These are phyloP conservation scores for Perkinsela sp. DNA, from an alignment of 208 protist species.

Conservation along the genomic window DNA sequence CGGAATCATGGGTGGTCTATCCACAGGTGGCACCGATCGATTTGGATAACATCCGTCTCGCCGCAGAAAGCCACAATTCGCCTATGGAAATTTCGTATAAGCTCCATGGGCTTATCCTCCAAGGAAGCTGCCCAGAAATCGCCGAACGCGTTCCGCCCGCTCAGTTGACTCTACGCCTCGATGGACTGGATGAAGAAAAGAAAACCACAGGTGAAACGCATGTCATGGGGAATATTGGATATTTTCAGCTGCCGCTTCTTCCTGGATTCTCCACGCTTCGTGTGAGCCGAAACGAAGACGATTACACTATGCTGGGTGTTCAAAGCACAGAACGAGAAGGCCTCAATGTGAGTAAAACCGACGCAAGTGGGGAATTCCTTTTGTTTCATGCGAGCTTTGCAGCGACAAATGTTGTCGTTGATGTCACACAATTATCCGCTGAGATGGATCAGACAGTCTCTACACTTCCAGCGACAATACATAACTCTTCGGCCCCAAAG, in stretches of 20 bases:
- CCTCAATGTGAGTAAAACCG: too few species aligned
- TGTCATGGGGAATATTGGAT: constrained; percentile 82
- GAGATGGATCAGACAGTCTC: constrained; percentile 1
- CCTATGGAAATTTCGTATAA: constrained; percentile 35
- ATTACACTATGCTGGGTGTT: constrained; percentile 5
- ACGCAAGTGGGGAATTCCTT: too few species aligned
- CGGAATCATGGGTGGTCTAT: constrained; percentile 60
- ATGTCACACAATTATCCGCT: neutral
- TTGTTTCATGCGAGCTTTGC: constrained; percentile 1
- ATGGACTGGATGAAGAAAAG: neutral
- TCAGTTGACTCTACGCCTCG: constrained; percentile 25
- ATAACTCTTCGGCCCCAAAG: constrained; percentile 6
- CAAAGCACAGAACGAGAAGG: too few species aligned
- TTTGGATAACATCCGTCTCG: constrained; percentile 82
- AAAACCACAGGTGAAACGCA: constrained; percentile 48
- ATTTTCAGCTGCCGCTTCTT: constrained; percentile 79
- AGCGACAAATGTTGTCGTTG: neutral
- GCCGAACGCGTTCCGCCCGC: constrained; percentile 17
- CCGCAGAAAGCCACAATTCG: constrained; percentile 8
- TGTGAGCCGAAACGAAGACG: constrained; percentile 16
- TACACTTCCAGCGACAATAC: neutral
- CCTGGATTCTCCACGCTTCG: constrained; percentile 59
- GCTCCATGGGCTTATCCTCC: constrained; percentile 58
- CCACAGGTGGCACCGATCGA: constrained; percentile 38
- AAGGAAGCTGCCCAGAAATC: constrained; percentile 21